Evolutionary conservation across 148 eudicot species (phyloP).

Genomic region (Rheum nobile): DNA sequence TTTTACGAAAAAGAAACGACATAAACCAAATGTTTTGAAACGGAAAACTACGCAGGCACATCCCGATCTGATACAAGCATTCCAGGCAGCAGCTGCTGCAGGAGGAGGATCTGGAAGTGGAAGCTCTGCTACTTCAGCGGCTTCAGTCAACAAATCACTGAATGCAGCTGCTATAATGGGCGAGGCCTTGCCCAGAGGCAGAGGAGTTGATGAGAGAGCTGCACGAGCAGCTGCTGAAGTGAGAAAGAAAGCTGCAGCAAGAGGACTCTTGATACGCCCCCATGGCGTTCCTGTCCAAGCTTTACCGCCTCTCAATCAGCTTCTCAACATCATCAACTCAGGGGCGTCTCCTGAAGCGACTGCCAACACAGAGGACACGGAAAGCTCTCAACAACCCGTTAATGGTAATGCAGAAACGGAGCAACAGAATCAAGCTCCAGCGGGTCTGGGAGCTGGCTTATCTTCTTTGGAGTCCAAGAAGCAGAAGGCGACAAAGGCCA

Average conservation of each 20-base stretch:
- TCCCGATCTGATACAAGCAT: constrained; percentile 43
- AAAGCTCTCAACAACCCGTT: not conserved
- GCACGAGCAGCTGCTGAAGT: constrained; percentile 70
- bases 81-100: constrained; percentile 53
- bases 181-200: constrained; percentile 49
- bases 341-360: constrained; percentile 27
- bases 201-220: constrained; percentile 76
- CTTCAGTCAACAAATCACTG: constrained; percentile 20
- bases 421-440: constrained; percentile 38
- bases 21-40: not conserved
- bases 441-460: constrained; percentile 57
- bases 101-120: constrained; percentile 46
- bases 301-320: constrained; percentile 39
- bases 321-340: constrained; percentile 40
- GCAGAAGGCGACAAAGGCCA: constrained; percentile 32
- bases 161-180: constrained; percentile 21
- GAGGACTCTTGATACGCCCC: constrained; percentile 43
- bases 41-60: constrained; percentile 19
- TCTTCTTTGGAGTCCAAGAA: constrained; percentile 54
- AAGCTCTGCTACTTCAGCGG: constrained; percentile 15
- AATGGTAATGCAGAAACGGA: not conserved
- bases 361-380: constrained; percentile 11
- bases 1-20: not conserved
- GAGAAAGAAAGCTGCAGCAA: constrained; percentile 74
- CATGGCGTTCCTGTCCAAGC: constrained; percentile 49